A percentile compares a stretch with the other conserved stretches of the same genome.
phyloP scores from a whole-genome alignment of 1,284 basidiomycete species.

The Cryptococcus sp. region DNA sequence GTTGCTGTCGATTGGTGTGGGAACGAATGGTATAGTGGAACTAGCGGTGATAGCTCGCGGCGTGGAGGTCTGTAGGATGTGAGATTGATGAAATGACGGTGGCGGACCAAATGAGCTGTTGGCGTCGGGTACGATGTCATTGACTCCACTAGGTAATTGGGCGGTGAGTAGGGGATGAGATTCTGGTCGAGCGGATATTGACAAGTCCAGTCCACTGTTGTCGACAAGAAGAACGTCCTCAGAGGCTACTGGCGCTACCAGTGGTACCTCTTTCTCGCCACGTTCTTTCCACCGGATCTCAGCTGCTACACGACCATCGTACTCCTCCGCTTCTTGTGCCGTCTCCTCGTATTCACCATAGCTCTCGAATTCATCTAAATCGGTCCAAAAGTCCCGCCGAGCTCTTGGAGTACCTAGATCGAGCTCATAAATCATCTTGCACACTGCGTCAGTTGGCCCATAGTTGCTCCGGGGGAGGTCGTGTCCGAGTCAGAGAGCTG shows the following conservation, averaged over 20 bases:
- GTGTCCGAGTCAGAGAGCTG: no score
- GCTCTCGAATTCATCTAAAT: slow-evolving; percentile 3
- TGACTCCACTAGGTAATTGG: no score
- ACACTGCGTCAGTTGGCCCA: no score
- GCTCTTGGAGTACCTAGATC: no score
- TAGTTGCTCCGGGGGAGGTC: no score
- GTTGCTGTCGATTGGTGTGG: slow-evolving; percentile 14
- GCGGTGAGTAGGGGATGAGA: no score
- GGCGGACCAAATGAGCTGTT: not conserved
- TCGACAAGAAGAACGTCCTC: not conserved
- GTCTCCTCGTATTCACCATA: slow-evolving; percentile 14
- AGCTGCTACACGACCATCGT: slow-evolving; percentile 11
- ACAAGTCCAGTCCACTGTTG: not conserved
- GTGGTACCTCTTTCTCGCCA: not conserved
- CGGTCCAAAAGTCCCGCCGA: slow-evolving; percentile 10
- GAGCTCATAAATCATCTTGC: no score
- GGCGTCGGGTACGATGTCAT: no score
- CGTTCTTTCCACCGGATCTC: slow-evolving; percentile 24
- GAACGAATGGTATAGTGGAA: slow-evolving; percentile 19
- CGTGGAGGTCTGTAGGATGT: slow-evolving; percentile 15
- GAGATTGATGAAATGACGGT: slow-evolving; percentile 17
- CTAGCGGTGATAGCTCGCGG: slow-evolving; percentile 9
- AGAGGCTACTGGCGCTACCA: not conserved
- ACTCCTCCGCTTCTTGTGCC: slow-evolving; percentile 25
- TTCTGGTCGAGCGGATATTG: no score